Conservation (phyloP, 179 eudicot species). For the Vitellaria paradoxa region DNA sequence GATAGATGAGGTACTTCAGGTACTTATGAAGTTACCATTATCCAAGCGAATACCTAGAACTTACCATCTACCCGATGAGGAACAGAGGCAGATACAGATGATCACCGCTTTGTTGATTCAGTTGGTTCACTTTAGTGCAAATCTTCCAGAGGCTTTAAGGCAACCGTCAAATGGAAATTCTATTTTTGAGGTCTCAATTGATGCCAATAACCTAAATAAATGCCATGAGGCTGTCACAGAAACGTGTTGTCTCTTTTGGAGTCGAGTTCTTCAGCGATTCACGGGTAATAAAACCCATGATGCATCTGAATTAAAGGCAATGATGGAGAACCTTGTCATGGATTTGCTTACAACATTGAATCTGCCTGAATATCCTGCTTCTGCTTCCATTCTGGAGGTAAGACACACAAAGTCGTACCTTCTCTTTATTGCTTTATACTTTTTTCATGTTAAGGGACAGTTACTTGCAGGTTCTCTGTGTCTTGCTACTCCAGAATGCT, state of each 20-base stretch:
- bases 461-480: constrained; percentile 90
- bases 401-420: neutral
- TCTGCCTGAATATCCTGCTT: constrained; percentile 96
- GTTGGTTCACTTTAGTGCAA: constrained; percentile 83
- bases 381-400: constrained; percentile 91
- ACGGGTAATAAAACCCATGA: constrained; percentile 77
- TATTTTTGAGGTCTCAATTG: constrained; percentile 59
- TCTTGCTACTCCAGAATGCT: constrained; percentile 93
- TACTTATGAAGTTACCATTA: constrained; percentile 81
- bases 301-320: constrained; percentile 74
- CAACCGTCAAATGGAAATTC: constrained; percentile 44
- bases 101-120: constrained; percentile 79
- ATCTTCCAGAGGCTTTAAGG: constrained; percentile 84
- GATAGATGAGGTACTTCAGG: constrained; percentile 78
- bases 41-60: constrained; percentile 77
- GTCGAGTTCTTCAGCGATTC: constrained; percentile 82
- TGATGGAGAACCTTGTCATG: constrained; percentile 81
- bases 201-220: constrained; percentile 51
- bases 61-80: constrained; percentile 93
- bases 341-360: constrained; percentile 82
- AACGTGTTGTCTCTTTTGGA: constrained; percentile 92
- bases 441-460: constrained; percentile 24
- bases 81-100: constrained; percentile 97
- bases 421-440: neutral
- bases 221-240: constrained; percentile 93